Evolutionary conservation across 768 basidiomycete species (phyloP), one percentile per base, ranked within the genome.

Genomic region (Tulasnella sp.): DNA sequence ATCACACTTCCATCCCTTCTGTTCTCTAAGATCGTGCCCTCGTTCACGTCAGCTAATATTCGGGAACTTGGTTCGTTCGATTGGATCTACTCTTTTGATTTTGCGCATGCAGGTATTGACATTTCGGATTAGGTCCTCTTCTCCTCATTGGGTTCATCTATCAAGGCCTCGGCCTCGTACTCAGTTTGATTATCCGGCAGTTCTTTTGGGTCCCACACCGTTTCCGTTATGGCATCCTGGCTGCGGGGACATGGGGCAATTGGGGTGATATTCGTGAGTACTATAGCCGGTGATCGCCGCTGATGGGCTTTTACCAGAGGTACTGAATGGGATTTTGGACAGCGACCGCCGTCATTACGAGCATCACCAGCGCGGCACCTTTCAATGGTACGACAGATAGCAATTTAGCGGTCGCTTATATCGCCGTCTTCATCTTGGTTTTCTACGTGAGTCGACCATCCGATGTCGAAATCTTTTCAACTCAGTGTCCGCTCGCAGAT

Each of bases 151-250:
- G 78, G 0, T 25, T 83, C 0, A 52, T 83, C 3, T 87, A 88
- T 62, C 76, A 82, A 60, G 65, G 65, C 1, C 68, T 84, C 3
- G 83, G 87, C 5, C 66, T 80, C 8, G 34, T 68, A 5, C 73
- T 82, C 22, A 79, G 80, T 0, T 81, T 75, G 73, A 49, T 77
- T n/a, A 70, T 80, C 54, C 78, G 78, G 50, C 77, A 78, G 62
- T 64, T 84, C 51, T 87, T 84, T 65, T 87, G 85, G 80, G 84
- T 88, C 2, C 87, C 87, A 0, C 82, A 85, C 65, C 76, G 83
- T 25, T 87, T 88, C 66, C 73, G 85, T 49, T 79, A 81, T 64
- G 87, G 85, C 0, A 74, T 88, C 22, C 65, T 87, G 0, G 78
- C 79, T 2, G 84, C 85, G 0, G 85, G 84, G 41, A 79, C 77